Percentiles rank a stretch among this genome's conserved stretches.
Evolutionary conservation across 768 basidiomycete genomes (phyloP).

Genomic region (Russula sp.): DNA sequence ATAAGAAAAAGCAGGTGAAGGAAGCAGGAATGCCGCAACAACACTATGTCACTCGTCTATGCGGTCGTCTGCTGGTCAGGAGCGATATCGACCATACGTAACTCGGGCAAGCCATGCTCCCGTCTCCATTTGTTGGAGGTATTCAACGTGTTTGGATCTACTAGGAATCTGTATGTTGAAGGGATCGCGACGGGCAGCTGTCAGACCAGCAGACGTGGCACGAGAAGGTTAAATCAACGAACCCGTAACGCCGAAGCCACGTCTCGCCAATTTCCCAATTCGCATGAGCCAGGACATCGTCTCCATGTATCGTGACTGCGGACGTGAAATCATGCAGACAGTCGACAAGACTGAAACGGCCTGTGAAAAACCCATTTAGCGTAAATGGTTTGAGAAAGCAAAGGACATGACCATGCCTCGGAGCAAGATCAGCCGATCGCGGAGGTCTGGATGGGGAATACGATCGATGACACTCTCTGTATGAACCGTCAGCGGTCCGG

Average conservation of each 20-base stretch:
- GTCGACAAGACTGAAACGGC: constrained; percentile 73
- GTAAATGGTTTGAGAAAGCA: background rate
- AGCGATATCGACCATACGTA: constrained; percentile 51
- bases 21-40: background rate
- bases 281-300: constrained; percentile 82
- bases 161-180: constrained; percentile 53
- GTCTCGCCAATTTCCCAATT: constrained; percentile 88
- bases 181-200: constrained; percentile 4
- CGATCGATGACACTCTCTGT: constrained; percentile 88
- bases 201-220: background rate
- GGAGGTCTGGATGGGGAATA: constrained; percentile 81
- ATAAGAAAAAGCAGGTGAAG: background rate
- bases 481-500: constrained; percentile 5
- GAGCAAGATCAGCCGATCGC: constrained; percentile 86
- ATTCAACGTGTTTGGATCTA: constrained; percentile 63
- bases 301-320: constrained; percentile 74
- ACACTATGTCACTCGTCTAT: background rate
- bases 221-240: constrained; percentile 26
- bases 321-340: constrained; percentile 68
- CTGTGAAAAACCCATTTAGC: constrained; percentile 34
- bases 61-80: constrained; percentile 18
- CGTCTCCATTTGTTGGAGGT: constrained; percentile 85
- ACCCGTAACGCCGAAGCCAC: constrained; percentile 84
- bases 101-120: constrained; percentile 71
- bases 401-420: constrained; percentile 45